Evolutionary conservation across 2,329 filamentous ascomycete species (phyloP).

Genomic region (Colletotrichum agaves): DNA sequence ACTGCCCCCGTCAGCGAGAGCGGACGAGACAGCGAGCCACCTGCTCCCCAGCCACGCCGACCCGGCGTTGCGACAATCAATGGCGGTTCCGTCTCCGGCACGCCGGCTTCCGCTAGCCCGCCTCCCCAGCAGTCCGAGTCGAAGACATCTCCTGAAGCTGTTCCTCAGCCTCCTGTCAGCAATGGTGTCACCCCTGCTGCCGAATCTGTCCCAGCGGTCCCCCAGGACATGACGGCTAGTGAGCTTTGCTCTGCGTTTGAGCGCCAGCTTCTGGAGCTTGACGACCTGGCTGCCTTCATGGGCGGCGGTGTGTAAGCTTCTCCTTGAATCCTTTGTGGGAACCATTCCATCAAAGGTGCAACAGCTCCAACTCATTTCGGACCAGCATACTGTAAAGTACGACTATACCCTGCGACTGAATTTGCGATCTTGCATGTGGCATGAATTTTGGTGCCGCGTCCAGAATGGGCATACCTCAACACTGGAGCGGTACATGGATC

Average conservation of each 20-base stretch:
- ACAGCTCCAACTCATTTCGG: constrained; percentile 8
- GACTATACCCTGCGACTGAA: constrained; percentile 32
- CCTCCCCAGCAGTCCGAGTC: constrained; percentile 45
- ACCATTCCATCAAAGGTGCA: background rate
- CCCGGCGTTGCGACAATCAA: constrained; percentile 69
- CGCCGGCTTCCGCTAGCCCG: constrained; percentile 59
- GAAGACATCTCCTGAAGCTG: constrained; percentile 49
- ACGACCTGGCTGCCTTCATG: constrained; percentile 72
- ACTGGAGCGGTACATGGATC: background rate
- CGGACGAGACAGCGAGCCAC: constrained; percentile 65
- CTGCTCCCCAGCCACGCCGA: constrained; percentile 58
- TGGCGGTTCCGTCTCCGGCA: constrained; percentile 61
- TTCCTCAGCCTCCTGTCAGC: constrained; percentile 24
- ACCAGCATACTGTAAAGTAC: constrained; percentile 34
- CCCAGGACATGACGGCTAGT: constrained; percentile 65
- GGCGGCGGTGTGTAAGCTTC: constrained; percentile 64
- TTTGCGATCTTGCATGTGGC: constrained; percentile 18
- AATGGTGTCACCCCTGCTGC: constrained; percentile 41
- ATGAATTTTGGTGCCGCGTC: background rate
- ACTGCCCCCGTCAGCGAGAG: constrained; percentile 49
- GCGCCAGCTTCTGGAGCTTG: constrained; percentile 68
- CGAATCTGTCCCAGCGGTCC: constrained; percentile 41
- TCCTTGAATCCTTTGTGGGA: background rate
- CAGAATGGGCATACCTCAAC: background rate
- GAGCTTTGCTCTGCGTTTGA: constrained; percentile 70